phyloP scores from a whole-genome alignment of 2,329 filamentous ascomycete species.

The Hirsutella thompsonii region DNA sequence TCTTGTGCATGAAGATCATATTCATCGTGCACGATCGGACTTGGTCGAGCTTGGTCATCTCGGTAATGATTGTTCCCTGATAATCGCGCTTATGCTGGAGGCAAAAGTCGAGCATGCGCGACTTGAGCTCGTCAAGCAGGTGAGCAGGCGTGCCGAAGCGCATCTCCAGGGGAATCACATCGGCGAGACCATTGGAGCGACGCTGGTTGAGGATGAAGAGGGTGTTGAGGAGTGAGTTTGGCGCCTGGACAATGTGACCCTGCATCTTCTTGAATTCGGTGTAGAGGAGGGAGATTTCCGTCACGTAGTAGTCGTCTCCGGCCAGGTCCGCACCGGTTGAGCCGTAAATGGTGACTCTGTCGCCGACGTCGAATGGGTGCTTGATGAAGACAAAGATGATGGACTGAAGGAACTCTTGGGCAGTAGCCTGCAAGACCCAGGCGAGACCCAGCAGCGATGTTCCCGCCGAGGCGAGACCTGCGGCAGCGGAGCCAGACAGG shows the following conservation, averaged over 20 bases:
- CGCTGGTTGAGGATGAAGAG: constrained; percentile 93
- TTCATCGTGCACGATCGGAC: constrained; percentile 81
- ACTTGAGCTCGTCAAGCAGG: constrained; percentile 71
- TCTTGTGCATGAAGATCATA: constrained; percentile 95
- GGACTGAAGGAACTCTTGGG: constrained; percentile 88
- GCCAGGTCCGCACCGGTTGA: constrained; percentile 67
- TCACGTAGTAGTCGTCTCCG: constrained; percentile 93
- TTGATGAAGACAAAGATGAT: constrained; percentile 95
- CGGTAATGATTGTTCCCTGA: constrained; percentile 73
- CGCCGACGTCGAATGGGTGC: constrained; percentile 92
- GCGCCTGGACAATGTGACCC: constrained; percentile 88
- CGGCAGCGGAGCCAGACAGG: constrained; percentile 80
- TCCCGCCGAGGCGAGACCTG: constrained; percentile 79
- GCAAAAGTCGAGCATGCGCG: constrained; percentile 73
- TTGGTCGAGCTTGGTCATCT: constrained; percentile 67
- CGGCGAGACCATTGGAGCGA: constrained; percentile 75
- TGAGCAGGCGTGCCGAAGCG: constrained; percentile 78
- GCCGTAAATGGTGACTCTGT: constrained; percentile 83
- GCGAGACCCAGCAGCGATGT: constrained; percentile 79
- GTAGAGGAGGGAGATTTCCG: constrained; percentile 83
- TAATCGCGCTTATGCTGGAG: constrained; percentile 79
- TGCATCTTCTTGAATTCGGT: constrained; percentile 99
- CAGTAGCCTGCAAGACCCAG: constrained; percentile 86
- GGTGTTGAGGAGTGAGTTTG: constrained; percentile 85
- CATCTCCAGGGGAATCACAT: constrained; percentile 71